phyloP scores from a whole-genome alignment of 2,329 filamentous ascomycete species.

The Didymella lethalis region DNA sequence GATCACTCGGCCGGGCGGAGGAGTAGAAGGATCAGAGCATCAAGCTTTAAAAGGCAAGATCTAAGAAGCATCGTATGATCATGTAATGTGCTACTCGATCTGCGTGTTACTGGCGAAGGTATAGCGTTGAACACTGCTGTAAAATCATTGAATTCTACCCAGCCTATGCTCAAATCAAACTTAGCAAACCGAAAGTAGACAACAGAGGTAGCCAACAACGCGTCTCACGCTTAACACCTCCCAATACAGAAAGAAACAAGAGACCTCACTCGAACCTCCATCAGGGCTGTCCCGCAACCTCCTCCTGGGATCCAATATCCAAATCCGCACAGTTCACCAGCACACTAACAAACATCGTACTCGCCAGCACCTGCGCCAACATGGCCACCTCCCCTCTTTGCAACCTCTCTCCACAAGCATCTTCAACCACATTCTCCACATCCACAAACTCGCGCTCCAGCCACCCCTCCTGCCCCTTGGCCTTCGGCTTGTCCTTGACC shows the following conservation, averaged over 20 bases:
- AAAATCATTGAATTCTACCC: background rate
- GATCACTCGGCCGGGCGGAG: background rate
- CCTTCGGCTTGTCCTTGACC: background rate
- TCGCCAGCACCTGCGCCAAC: constrained; percentile 12
- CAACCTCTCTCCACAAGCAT: background rate
- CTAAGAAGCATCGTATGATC: background rate
- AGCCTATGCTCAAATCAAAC: background rate
- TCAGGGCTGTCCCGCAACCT: constrained; percentile 5
- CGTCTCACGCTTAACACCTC: background rate
- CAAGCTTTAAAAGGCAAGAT: background rate
- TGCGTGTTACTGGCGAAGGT: background rate
- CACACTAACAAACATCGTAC: constrained; percentile 14
- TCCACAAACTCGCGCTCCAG: constrained; percentile 4
- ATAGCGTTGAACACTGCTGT: background rate
- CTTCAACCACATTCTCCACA: background rate
- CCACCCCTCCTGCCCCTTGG: constrained; percentile 6
- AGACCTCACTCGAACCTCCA: no score
- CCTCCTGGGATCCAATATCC: background rate
- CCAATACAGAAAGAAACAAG: background rate
- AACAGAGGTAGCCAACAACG: background rate
- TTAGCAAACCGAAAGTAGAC: background rate
- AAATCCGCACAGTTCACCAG: constrained; percentile 16
- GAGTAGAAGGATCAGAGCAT: background rate
- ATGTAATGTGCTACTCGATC: background rate
- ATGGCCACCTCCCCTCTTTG: constrained; percentile 10